These are phyloP conservation scores for Lasiosphaeriaceae sp. DNA, from an alignment of 495 filamentous ascomycete species.

Conservation along the genomic window DNA sequence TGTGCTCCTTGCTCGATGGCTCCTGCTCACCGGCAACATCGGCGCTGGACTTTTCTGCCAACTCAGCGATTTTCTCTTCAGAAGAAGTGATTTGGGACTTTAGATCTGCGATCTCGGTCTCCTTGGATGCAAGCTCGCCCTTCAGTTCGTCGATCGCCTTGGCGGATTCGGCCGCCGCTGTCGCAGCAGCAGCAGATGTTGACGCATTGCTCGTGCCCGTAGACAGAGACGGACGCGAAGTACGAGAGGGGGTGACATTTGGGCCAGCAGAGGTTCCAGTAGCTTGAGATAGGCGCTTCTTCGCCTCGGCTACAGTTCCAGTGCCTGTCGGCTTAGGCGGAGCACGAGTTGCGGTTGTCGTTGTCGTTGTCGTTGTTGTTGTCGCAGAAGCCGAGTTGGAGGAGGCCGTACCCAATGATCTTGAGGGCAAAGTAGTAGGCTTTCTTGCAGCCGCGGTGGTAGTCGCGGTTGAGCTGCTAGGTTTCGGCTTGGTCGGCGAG, in stretches of 20 bases:
- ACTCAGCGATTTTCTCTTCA: constrained; percentile 38
- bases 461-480: constrained; percentile 24
- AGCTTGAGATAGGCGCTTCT: constrained; percentile 46
- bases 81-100: constrained; percentile 45
- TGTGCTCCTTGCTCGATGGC: constrained; percentile 34
- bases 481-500: constrained; percentile 40
- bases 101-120: constrained; percentile 47
- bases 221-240: constrained; percentile 37
- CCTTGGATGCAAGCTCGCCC: constrained; percentile 40
- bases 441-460: constrained; percentile 39
- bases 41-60: constrained; percentile 33
- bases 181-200: constrained; percentile 28
- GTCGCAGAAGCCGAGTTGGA: constrained; percentile 20
- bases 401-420: constrained; percentile 19
- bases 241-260: constrained; percentile 18
- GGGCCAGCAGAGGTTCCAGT: constrained; percentile 23
- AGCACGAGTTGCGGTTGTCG: too few relatives aligned
- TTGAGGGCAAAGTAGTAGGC: constrained; percentile 26
- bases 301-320: constrained; percentile 39
- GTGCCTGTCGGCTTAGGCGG: constrained; percentile 30
- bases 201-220: constrained; percentile 22
- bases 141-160: constrained; percentile 53
- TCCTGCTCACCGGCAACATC: constrained; percentile 17
- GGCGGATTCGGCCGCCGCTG: constrained; percentile 31
- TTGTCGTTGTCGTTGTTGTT: too few relatives aligned